Base-by-base conservation (phyloP, 1,139 yeast genomes). In the Oligophagozyma castellii region DNA sequence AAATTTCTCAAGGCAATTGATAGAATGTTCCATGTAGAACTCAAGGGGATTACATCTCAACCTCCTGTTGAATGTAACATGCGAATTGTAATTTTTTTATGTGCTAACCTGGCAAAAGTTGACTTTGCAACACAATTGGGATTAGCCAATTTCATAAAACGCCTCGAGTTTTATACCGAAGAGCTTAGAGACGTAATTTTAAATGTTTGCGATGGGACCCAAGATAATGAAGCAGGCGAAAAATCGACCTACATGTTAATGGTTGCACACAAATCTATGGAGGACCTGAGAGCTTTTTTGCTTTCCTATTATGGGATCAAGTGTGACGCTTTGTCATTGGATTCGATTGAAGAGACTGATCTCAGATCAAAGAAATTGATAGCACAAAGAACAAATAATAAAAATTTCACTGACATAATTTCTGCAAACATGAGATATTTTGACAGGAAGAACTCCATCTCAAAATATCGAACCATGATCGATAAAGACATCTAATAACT, bases 161-260 rank as follows among this genome's bases (percentile, higher is more conserved):
- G 27, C n/a, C 27, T 48, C 4, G 50, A 45, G 21, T 22, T 35
- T 18, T 34, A 32, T 12, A 31, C 39, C 3, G 53, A 48, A 24
- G 49, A 47, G 20, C 20, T 43, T 3, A 37, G 38, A 12, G 53
- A 47, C 22, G 15, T 34, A 4, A 37, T 46, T 12, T 29, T 37
- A 10, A 52, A 46, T 20, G 7, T 18, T 18, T n/a, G n/a, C n/a
- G n/a, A n/a, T n/a, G n/a, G n/a, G n/a, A n/a, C n/a, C n/a, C n/a
- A n/a, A n/a, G n/a, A n/a, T n/a, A n/a, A n/a, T n/a, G n/a, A n/a
- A n/a, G n/a, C n/a, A n/a, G n/a, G n/a, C n/a, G n/a, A n/a, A 8
- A 19, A 23, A 14, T 15, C 10, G n/a, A 11, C 16, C 11, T 7
- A 5, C 12, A 13, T 12, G 20, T 18, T 13, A 16, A 24, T 12